Percentiles rank a stretch among this genome's conserved stretches.
These are phyloP conservation scores for Populus nigra DNA, from an alignment of 345 rosid genomes.

Conservation along the genomic window DNA sequence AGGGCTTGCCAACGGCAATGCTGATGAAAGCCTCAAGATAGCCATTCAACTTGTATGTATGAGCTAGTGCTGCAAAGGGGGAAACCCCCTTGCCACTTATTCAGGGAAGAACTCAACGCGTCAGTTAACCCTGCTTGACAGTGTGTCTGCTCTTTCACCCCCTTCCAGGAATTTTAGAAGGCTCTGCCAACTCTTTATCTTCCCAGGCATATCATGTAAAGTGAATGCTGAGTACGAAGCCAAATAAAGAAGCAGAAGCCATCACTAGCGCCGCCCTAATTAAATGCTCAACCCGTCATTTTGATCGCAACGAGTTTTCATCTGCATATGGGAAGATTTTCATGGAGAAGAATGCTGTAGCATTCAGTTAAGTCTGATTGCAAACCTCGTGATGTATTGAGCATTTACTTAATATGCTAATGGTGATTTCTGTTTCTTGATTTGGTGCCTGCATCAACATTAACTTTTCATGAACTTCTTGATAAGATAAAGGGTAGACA, in stretches of 20 bases:
- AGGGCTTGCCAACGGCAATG: too few relatives aligned
- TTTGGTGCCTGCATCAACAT: too few relatives aligned
- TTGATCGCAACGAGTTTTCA: neutral
- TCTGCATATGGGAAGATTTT: neutral
- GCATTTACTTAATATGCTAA: neutral
- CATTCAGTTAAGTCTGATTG: neutral
- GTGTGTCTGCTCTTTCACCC: neutral
- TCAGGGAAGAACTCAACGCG: neutral
- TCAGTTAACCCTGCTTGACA: neutral
- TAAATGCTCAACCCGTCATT: neutral
- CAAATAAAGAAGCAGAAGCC: neutral
- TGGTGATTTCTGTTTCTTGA: neutral
- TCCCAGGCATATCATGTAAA: neutral
- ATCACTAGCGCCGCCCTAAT: neutral
- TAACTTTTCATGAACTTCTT: too few relatives aligned
- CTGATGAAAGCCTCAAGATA: too few relatives aligned
- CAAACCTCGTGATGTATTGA: neutral
- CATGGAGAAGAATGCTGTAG: neutral
- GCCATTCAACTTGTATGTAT: too few relatives aligned
- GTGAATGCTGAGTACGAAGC: neutral
- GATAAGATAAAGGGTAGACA: too few relatives aligned
- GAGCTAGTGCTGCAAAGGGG: too few relatives aligned
- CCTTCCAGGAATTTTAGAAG: neutral
- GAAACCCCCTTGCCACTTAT: neutral
- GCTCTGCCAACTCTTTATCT: neutral